Percentiles rank a stretch among this genome's conserved stretches.
Conservation (phyloP, 768 basidiomycete species). For the Tulasnella sp. region DNA sequence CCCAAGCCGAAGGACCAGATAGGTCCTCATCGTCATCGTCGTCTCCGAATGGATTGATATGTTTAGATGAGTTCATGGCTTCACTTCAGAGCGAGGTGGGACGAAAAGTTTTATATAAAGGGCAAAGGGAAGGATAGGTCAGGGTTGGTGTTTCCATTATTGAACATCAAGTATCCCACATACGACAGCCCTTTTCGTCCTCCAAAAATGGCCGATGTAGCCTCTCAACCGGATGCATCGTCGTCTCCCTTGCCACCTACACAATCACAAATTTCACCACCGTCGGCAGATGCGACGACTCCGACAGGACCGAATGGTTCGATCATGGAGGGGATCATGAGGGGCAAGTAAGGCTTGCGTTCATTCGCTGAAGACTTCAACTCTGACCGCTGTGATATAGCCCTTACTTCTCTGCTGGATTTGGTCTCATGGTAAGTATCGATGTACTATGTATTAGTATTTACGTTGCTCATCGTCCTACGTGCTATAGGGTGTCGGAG, state of each 20-base stretch:
- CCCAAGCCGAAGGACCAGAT: constrained; percentile 12
- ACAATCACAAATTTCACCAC: no score
- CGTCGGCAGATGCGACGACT: background rate
- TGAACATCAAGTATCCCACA: no score
- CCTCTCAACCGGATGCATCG: no score
- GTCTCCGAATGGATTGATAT: constrained; percentile 18
- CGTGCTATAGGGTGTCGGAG: constrained; percentile 72
- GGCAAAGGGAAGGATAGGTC: no score
- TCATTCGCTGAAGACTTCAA: background rate
- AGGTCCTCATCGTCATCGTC: constrained; percentile 16
- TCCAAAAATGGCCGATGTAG: no score
- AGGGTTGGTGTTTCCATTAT: no score
- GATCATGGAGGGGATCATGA: background rate
- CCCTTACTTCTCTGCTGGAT: constrained; percentile 96
- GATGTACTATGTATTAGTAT: background rate
- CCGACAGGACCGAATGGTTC: background rate
- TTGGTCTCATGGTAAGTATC: constrained; percentile 78
- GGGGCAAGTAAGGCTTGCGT: constrained; percentile 3
- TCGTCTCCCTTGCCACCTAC: no score
- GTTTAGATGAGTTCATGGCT: constrained; percentile 7
- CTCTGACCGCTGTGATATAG: constrained; percentile 31
- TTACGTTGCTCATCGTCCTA: no score
- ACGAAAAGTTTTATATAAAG: no score
- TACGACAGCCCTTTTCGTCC: no score
- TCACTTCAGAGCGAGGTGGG: no score